Evolutionary conservation across 2,329 filamentous ascomycete species (phyloP).

Genomic region (Cryphonectria naterciae): DNA sequence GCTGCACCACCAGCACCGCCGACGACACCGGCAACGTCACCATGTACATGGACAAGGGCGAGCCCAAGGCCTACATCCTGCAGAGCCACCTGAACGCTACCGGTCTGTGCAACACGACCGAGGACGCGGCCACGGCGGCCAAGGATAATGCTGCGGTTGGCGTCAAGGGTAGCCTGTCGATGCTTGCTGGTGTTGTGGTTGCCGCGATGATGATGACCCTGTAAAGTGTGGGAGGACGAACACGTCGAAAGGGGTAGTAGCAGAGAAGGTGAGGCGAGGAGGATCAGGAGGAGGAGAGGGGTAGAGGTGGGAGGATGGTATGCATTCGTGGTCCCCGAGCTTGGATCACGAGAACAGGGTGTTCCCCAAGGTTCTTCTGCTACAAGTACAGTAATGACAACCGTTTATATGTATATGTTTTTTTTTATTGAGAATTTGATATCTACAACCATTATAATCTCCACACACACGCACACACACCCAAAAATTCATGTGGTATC

Average conservation of each 20-base stretch:
- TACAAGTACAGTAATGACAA: not conserved
- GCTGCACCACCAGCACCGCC: slow-evolving; percentile 32
- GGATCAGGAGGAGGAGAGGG: too few species aligned
- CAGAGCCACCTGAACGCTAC: slow-evolving; percentile 24
- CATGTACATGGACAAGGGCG: slow-evolving; percentile 28
- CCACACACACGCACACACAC: not conserved
- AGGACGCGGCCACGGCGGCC: slow-evolving; percentile 22
- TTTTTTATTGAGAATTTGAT: not conserved
- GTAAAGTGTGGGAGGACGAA: slow-evolving; percentile 3
- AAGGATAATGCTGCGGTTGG: slow-evolving; percentile 17
- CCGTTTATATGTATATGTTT: not conserved
- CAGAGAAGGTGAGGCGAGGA: not conserved
- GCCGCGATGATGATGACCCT: slow-evolving; percentile 24
- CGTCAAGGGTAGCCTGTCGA: slow-evolving; percentile 20
- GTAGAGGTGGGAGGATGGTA: not conserved
- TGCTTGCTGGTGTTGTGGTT: slow-evolving; percentile 12
- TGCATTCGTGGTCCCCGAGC: not conserved
- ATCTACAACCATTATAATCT: not conserved
- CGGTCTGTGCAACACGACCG: slow-evolving; percentile 24
- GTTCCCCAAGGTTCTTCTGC: not conserved
- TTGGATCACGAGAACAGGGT: not conserved
- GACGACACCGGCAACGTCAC: slow-evolving; percentile 27
- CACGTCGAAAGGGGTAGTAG: too few species aligned
- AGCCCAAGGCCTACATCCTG: slow-evolving; percentile 29
- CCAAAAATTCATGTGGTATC: not conserved